phyloP scores from a whole-genome alignment of 2,329 filamentous ascomycete genomes.

The Zasmidium cellare region DNA sequence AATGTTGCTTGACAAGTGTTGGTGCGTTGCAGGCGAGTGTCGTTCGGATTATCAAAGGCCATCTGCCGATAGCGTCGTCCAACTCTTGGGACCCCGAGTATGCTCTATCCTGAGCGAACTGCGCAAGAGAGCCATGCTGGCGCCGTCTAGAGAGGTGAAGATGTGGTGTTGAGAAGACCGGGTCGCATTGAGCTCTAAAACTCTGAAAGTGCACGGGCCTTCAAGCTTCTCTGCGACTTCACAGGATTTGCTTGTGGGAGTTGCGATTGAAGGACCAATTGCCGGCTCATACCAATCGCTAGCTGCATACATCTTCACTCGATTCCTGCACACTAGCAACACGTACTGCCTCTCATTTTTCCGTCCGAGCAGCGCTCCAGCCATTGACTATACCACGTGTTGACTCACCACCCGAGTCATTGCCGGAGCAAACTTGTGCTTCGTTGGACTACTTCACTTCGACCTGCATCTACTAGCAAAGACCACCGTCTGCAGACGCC shows the following conservation, averaged over 20 bases:
- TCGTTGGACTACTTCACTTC: background rate
- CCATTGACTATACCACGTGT: background rate
- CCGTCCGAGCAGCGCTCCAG: background rate
- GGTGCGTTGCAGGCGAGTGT: too few species aligned
- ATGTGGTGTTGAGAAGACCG: background rate
- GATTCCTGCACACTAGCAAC: background rate
- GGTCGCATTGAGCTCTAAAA: background rate
- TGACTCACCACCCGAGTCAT: background rate
- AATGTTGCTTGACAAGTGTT: too few species aligned
- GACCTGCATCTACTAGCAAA: background rate
- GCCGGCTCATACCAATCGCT: background rate
- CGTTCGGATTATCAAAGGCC: too few species aligned
- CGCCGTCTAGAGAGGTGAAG: too few species aligned
- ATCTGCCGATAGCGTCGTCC: too few species aligned
- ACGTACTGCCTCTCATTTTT: background rate
- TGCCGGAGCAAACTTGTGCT: background rate
- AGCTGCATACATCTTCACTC: background rate
- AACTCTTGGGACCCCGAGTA: too few species aligned
- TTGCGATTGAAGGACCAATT: background rate
- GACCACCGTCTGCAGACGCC: background rate
- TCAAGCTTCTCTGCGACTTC: background rate
- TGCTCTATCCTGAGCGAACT: too few species aligned
- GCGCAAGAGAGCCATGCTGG: too few species aligned
- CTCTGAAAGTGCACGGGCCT: background rate
- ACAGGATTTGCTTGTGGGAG: background rate